Base-by-base conservation (phyloP, 2,329 filamentous ascomycete species). In the Claviceps africana region DNA sequence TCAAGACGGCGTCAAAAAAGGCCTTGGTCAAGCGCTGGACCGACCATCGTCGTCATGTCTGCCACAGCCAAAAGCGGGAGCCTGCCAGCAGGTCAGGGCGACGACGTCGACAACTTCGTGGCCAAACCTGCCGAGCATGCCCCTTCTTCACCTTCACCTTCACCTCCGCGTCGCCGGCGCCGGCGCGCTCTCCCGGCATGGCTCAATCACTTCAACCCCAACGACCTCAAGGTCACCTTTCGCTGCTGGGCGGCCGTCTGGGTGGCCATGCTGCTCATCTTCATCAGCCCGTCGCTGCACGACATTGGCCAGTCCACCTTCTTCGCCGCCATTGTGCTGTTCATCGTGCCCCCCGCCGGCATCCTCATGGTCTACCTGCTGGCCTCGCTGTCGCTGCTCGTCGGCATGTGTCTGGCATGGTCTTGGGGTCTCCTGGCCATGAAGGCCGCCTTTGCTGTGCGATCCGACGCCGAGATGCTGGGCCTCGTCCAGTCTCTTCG, bases 341-440 rank as follows among this genome's bases (percentile, higher is more conserved):
- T 71, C 31, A 72, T 75, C 25, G 64, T 70, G 0, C 73, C 74
- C 0, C 72, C 73, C 0, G 65, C 68, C 2, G 67, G 67, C 3
- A 74, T 75, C 15, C 57, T 76, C 1, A 70, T 72, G 37, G 60
- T 76, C 40, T 72, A 72, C 53, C 55, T 76, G 2, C 61, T 76
- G 6, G 69, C 61, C 10, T 60, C 66, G 0, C 37, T 72, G 1
- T 69, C 73, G 0, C 60, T 76, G 4, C 59, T 75, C 3, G 13
- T 74, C 1, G 73, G 73, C 19, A 72, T 75, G 59, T 69, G 65
- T 33, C 57, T 74, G 0, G 72, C 67, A 4, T 76, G 73, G 72
- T 71, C 65, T 5, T 77, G 73, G 73, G 74, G 73, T 3, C 62
- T 73, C 2, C 61, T 75, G 46, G 62, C 67, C 0, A 75, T 74